Evolutionary conservation across 2,329 filamentous ascomycete genomes (phyloP), one percentile per base, ranked within the genome.

Genomic region (Monosporascus sp.): DNA sequence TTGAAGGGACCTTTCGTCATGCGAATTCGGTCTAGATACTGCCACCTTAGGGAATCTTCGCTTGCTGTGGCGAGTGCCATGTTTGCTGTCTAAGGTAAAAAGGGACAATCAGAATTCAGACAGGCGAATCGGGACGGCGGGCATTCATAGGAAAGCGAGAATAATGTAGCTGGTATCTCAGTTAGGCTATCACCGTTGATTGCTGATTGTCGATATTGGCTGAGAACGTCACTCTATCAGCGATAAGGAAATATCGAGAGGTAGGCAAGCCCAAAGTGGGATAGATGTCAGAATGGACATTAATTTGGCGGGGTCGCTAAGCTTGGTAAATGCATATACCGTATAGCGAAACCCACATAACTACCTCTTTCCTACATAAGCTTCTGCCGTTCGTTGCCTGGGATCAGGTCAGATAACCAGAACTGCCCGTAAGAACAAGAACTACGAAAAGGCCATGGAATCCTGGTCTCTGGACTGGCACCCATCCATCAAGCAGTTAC

Each of bases 1-100:
- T 88, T 92, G 69, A 89, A 96, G 1, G 94, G 90, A 1, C 94
- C 93, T 3, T 80, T 75, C 35, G 85, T 86, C 54, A 80, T 85
- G 52, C 96, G 81, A 59, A 97, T 85, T 57, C 81, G 86, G 72
- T 97, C 85, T 53, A 97, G 81, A 68, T 96, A 87, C 70, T 83
- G 85, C 91, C 91, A 95, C 58, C 51, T 54, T 49, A 49, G 54
- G 51, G 60, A 57, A 51, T 47, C 61, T 53, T 52, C 48, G 48
- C 27, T 51, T 47, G 39, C 58, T 24, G 52, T 31, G 41, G 53
- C 56, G n/a, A 50, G 47, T 24, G 59, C 56, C 58, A 63, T 64
- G 22, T 46, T 53, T 52, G 15, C 18, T n/a, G 25, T 22, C 44
- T 53, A 44, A 15, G 37, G 25, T 48, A 17, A 44, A 18, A 44